Conservation (phyloP, 2,329 filamentous ascomycete species). For the Epicoccum nigrum region DNA sequence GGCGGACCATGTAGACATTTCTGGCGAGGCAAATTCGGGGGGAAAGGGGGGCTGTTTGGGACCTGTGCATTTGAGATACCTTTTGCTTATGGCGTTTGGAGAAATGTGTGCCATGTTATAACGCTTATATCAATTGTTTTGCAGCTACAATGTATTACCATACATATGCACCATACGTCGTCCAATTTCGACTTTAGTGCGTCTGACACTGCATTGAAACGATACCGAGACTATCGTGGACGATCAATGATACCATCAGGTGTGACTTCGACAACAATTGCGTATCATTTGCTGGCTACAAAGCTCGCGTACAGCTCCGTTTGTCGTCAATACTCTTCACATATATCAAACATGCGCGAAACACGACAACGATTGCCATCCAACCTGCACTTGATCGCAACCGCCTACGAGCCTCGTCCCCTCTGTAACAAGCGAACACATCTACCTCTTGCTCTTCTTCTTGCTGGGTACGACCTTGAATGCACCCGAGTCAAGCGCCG, state of each 20-base stretch:
- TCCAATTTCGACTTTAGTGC: too few relatives aligned
- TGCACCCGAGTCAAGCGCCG: constrained; percentile 58
- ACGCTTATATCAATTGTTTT: too few relatives aligned
- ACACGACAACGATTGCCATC: background rate
- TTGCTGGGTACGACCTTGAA: constrained; percentile 92
- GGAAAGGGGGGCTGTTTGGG: background rate
- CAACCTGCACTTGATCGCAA: background rate
- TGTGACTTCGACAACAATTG: background rate
- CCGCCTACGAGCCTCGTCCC: background rate
- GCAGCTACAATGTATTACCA: too few relatives aligned
- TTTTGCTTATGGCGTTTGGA: constrained; percentile 5
- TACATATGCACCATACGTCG: too few relatives aligned
- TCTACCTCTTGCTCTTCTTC: constrained; percentile 73
- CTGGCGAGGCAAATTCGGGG: too few relatives aligned
- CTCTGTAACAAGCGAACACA: background rate
- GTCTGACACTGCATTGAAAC: too few relatives aligned
- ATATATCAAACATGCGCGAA: background rate
- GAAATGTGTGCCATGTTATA: too few relatives aligned
- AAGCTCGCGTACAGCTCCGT: background rate
- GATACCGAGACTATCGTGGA: too few relatives aligned
- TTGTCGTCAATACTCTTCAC: background rate
- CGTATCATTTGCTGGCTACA: background rate
- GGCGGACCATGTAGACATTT: constrained; percentile 72
- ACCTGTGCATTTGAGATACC: constrained; percentile 5
- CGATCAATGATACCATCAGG: too few relatives aligned